Conservation (phyloP, 2,329 filamentous ascomycete genomes). For the Aspergillus phoenicis region DNA sequence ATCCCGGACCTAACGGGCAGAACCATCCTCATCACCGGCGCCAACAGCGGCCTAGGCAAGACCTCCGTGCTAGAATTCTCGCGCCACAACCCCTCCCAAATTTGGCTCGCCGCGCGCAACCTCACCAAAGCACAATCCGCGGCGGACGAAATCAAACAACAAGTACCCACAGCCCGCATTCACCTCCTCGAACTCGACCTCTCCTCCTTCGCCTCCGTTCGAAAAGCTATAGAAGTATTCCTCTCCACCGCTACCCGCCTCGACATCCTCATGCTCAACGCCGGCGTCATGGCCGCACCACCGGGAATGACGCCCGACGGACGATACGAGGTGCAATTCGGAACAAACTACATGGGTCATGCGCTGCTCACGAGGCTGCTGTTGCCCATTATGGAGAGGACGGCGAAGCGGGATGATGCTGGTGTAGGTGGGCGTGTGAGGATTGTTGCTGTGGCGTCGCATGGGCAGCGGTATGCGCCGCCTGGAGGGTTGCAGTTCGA, state of each 20-base stretch:
- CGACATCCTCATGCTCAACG: slow-evolving; percentile 52
- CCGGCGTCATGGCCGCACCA: slow-evolving; percentile 45
- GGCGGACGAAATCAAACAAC: neutral
- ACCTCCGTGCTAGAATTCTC: slow-evolving; percentile 49
- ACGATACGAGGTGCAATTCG: slow-evolving; percentile 54
- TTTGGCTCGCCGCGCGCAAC: slow-evolving; percentile 53
- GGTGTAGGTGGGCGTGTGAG: slow-evolving; percentile 45
- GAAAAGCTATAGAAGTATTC: slow-evolving; percentile 38
- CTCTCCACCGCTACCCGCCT: slow-evolving; percentile 31
- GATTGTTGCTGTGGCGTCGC: slow-evolving; percentile 46
- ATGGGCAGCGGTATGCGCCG: neutral
- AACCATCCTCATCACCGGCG: slow-evolving; percentile 33
- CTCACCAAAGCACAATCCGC: slow-evolving; percentile 38
- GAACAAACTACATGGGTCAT: slow-evolving; percentile 57
- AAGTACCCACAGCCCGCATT: neutral
- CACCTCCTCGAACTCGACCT: slow-evolving; percentile 38
- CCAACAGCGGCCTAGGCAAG: slow-evolving; percentile 52
- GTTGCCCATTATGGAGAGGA: slow-evolving; percentile 46
- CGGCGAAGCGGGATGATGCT: slow-evolving; percentile 28
- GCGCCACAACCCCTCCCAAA: slow-evolving; percentile 46
- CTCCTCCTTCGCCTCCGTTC: slow-evolving; percentile 46
- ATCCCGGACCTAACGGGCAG: slow-evolving; percentile 40
- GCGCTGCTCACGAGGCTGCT: slow-evolving; percentile 52
- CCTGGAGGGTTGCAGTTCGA: slow-evolving; percentile 3
- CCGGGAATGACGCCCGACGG: slow-evolving; percentile 46